Evolutionary conservation across 2,329 filamentous ascomycete genomes (phyloP), one percentile per base, ranked within the genome.

Genomic region (Xylariaceae sp.): DNA sequence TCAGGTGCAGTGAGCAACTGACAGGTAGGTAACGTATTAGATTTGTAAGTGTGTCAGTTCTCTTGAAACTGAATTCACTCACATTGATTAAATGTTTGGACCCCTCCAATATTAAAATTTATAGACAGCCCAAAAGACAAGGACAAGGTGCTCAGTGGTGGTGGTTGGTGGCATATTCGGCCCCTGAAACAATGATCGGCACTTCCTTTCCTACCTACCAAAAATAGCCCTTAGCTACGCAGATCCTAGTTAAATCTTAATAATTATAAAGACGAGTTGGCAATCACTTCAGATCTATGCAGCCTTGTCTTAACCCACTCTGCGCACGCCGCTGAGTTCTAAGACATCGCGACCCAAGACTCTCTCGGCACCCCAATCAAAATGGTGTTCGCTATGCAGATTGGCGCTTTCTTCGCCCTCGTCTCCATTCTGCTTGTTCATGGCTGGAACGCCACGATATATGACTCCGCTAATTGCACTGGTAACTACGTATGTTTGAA

Each of bases 381-480:
- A 33, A 60, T 58, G 48, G 48, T 44, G 51, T 50, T 44, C 44
- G 24, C 45, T 24, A 46, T 45, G 8, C 50, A 50, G 37, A 33
- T 32, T 11, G 44, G 57, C 41, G 48, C 41, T 2, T 2, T 51
- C 20, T 9, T 59, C 35, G 50, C 43, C 24, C 57, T 59, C 27
- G n/a, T 47, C 30, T 51, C 40, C 2, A 43, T 50, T 16, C 54
- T 42, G 27, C 15, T 55, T 4, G 54, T 37, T 24, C 21, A 47
- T 15, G 50, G 43, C 30, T 60, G 57, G 51, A 60, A 58, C 41
- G 55, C 52, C 23, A 58, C 57, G 8, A 58, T 60, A 15, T 60
- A 60, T 18, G 51, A 55, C 9, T 57, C 51, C 4, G 26, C 8
- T 20, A 53, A 60, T 23, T 58, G 55, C 5, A 49, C 54, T 5